phyloP scores from a whole-genome alignment of 2,329 filamentous ascomycete genomes.

The Botrytis paeoniae region DNA sequence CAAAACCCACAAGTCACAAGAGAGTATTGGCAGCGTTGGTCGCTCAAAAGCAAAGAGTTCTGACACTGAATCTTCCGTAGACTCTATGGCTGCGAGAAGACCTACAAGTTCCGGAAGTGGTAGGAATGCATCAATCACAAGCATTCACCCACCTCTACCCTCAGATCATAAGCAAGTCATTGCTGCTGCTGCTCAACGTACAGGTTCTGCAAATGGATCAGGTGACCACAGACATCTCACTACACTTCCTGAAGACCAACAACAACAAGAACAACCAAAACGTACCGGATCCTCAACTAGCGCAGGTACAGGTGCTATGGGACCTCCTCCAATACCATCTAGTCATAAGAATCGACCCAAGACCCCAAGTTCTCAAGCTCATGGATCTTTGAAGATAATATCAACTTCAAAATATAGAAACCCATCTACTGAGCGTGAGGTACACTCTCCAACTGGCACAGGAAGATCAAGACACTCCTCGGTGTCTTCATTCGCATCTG shows the following conservation, averaged over 20 bases:
- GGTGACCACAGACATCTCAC: slow-evolving; percentile 13
- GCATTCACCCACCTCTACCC: slow-evolving; percentile 69
- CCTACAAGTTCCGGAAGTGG: slow-evolving; percentile 73
- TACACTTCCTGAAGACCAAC: slow-evolving; percentile 59
- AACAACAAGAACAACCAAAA: slow-evolving; percentile 69
- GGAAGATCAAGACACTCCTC: slow-evolving; percentile 69
- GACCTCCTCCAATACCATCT: slow-evolving; percentile 78
- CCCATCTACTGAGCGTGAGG: slow-evolving; percentile 48
- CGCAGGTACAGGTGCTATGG: slow-evolving; percentile 58
- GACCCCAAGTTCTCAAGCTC: slow-evolving; percentile 55
- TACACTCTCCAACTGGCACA: slow-evolving; percentile 47
- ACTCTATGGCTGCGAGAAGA: slow-evolving; percentile 46
- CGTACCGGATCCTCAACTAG: slow-evolving; percentile 50
- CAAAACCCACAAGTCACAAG: slow-evolving; percentile 47
- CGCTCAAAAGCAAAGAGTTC: slow-evolving; percentile 41
- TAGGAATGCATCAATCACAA: slow-evolving; percentile 46
- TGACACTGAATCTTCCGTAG: slow-evolving; percentile 40
- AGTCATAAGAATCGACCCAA: slow-evolving; percentile 58
- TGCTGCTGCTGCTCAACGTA: slow-evolving; percentile 67
- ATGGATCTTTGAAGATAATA: slow-evolving; percentile 40
- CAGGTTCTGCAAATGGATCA: slow-evolving; percentile 42
- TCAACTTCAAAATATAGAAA: slow-evolving; percentile 49
- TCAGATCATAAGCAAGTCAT: slow-evolving; percentile 80
- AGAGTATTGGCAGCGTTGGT: slow-evolving; percentile 47
- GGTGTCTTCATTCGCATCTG: slow-evolving; percentile 91